Evolutionary conservation across 352 stramenopile species (phyloP), one percentile per base, ranked within the genome.

Genomic region (Blastocystis sp.): DNA sequence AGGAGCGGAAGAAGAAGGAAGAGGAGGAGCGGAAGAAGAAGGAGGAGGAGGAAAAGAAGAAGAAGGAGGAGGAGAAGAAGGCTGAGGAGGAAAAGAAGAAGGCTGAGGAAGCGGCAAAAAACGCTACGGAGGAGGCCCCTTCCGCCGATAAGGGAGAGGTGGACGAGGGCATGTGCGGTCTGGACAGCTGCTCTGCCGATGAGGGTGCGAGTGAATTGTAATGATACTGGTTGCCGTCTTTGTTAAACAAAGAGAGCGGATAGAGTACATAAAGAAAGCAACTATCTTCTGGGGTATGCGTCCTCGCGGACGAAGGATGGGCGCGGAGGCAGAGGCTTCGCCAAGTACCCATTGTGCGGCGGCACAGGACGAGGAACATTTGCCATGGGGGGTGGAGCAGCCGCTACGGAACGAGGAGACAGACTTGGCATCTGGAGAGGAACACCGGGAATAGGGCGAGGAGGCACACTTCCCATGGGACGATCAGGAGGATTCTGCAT

Each of bases 1-100:
- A 90, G 74, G 81, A 90, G 79, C 5, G 79, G n/a, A 67, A 40
- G n/a, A 61, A 88, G 62, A 89, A 89, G 62, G 76, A 80, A 64
- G 65, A 62, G 28, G 52, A 34, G 10, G 86, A 89, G 14, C 65
- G 40, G 21, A 88, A 88, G 56, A 62, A 60, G 70, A 84, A 89
- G 48, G 86, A 89, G 53, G 86, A 88, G 43, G 86, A 88, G 74
- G 76, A 89, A 56, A 88, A 89, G 86, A 62, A 61, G 17, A 71
- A 69, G 60, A 78, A 87, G 45, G 77, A 87, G 40, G 64, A 41
- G n/a, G 62, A 76, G 21, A 34, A 79, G 21, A 88, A 91, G 62
- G 88, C 10, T 28, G 89, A 91, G 60, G 90, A 90, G 2, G 81
- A 89, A 21, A n/a, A 40, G 41, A 41, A 60, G 40, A 41, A 11